Evolutionary conservation across 768 basidiomycete genomes (phyloP).

Genomic region (Calvatia gigantea): DNA sequence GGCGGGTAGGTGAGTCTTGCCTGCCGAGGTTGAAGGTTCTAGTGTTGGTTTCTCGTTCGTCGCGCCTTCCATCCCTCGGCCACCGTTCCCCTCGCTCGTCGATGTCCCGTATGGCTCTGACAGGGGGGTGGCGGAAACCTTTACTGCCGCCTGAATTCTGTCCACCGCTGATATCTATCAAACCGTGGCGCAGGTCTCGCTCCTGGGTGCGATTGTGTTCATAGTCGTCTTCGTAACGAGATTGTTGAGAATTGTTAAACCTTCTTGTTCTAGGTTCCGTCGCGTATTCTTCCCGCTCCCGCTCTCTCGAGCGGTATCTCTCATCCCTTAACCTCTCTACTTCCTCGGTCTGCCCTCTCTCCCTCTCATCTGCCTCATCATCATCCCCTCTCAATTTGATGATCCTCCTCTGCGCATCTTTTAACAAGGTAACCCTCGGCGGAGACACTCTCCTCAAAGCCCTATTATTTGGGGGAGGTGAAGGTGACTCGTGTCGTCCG

Average conservation of each 20-base stretch:
- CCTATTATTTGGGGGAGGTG: constrained; percentile 2
- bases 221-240: constrained; percentile 18
- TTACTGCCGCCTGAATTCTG: not conserved
- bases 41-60: not conserved
- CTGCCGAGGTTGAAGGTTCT: constrained; percentile 1
- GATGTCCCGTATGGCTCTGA: constrained; percentile 15
- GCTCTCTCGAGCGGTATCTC: not conserved
- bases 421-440: constrained; percentile 2
- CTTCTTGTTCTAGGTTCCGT: too few relatives aligned
- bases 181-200: constrained; percentile 1
- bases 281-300: constrained; percentile 12
- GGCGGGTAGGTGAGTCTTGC: constrained; percentile 1
- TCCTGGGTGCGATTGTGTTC: constrained; percentile 16
- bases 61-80: not conserved
- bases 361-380: constrained; percentile 7
- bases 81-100: not conserved
- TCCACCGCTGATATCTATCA: constrained; percentile 2
- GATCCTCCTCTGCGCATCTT: constrained; percentile 10
- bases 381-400: constrained; percentile 3
- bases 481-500: not conserved
- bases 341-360: constrained; percentile 9
- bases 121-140: constrained; percentile 24
- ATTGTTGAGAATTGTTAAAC: not conserved
- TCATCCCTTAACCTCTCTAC: constrained; percentile 16
- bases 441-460: constrained; percentile 3